Conservation (phyloP, 169 alveolate species). For the Perkinsus marinus region DNA sequence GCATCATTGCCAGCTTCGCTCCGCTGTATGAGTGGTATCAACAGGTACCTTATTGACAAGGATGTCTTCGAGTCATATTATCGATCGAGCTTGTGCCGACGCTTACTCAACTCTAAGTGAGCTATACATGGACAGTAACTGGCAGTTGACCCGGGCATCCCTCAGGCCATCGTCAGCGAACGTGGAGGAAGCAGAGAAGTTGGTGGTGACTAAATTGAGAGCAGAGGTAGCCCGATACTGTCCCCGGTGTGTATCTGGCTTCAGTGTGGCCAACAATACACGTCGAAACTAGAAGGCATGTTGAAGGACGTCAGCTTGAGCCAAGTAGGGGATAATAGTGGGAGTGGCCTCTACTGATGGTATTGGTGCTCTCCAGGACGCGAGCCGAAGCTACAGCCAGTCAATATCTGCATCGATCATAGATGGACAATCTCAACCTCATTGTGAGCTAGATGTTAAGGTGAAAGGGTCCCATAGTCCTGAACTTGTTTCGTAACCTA, state of each 20-base stretch:
- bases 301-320: background rate
- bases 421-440: background rate
- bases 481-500: background rate
- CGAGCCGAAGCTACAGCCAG: background rate
- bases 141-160: background rate
- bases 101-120: background rate
- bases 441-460: background rate
- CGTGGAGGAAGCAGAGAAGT: constrained; percentile 5
- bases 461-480: background rate
- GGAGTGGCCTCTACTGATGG: background rate
- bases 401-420: no score
- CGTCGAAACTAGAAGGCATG: constrained; percentile 19
- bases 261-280: constrained; percentile 16
- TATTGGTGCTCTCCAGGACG: background rate
- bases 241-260: background rate
- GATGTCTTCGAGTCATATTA: constrained; percentile 33
- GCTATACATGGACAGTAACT: no score
- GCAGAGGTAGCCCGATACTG: constrained; percentile 18
- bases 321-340: no score
- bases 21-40: no score
- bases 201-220: background rate
- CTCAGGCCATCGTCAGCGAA: background rate
- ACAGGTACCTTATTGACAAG: constrained; percentile 21
- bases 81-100: background rate
- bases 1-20: background rate